Percentiles rank a stretch among this genome's conserved stretches.
Conservation (phyloP, 768 basidiomycete species). For the Boletus subcaerulescens region DNA sequence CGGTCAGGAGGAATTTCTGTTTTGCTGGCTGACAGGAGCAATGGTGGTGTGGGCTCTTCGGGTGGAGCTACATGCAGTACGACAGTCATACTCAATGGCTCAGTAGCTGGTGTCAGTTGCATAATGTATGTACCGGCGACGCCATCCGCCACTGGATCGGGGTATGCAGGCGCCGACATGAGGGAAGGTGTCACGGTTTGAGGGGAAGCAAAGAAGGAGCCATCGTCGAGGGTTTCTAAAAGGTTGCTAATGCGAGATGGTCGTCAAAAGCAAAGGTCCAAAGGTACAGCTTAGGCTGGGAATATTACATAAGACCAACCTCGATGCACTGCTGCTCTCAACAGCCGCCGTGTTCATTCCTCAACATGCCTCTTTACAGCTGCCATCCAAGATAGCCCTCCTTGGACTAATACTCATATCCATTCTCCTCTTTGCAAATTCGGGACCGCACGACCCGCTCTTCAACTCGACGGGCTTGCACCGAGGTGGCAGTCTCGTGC, state of each 20-base stretch:
- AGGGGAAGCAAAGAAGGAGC: no score
- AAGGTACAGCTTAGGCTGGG: no score
- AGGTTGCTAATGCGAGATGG: conserved; percentile 58
- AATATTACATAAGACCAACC: not conserved
- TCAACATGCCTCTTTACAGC: conserved; percentile 20
- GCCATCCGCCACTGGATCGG: no score
- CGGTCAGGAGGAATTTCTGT: no score
- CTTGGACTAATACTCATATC: conserved; percentile 25
- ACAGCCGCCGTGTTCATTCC: conserved; percentile 12
- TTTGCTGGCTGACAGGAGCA: no score
- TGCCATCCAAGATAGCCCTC: conserved; percentile 29
- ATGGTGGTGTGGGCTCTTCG: no score
- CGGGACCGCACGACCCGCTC: conserved; percentile 7
- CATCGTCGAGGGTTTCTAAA: conserved; percentile 83
- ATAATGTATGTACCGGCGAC: no score
- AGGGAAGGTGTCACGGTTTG: no score
- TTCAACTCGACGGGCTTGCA: conserved; percentile 4
- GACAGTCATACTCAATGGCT: no score
- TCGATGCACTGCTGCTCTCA: conserved; percentile 5
- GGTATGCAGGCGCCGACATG: no score
- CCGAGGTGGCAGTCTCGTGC: conserved; percentile 4
- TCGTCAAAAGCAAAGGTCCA: not conserved
- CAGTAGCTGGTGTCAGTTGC: no score
- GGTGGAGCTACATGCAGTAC: no score
- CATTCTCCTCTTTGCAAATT: conserved; percentile 27